These are phyloP conservation scores for Tripterygium wilfordii DNA, from an alignment of 177 flowering plant species.

Conservation along the genomic window DNA sequence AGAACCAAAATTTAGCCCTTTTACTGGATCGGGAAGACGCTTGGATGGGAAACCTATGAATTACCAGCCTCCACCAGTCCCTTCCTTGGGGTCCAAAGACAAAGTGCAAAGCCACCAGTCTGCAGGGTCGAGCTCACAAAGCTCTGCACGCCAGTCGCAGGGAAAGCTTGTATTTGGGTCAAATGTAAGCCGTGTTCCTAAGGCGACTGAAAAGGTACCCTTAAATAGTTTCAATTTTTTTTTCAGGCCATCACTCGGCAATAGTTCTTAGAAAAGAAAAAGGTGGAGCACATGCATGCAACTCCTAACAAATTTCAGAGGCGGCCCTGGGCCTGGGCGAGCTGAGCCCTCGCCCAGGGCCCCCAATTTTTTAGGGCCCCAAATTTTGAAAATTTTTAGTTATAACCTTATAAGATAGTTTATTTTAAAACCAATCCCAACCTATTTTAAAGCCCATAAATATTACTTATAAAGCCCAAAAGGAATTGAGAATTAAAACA, in stretches of 20 bases:
- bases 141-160: constrained; percentile 48
- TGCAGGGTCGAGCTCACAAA: constrained; percentile 46
- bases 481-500: no score
- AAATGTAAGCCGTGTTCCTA: constrained; percentile 37
- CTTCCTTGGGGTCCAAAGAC: constrained; percentile 40
- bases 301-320: no score
- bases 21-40: constrained; percentile 73
- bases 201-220: constrained; percentile 46
- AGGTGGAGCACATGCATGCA: no score
- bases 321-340: no score
- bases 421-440: no score
- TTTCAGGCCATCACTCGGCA: neutral
- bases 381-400: no score
- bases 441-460: no score
- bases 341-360: no score
- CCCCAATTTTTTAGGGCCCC: no score
- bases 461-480: no score
- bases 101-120: constrained; percentile 35
- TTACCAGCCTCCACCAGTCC: constrained; percentile 31
- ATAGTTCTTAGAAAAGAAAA: no score
- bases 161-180: constrained; percentile 97
- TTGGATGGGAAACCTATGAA: constrained; percentile 80
- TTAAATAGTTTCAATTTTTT: neutral
- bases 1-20: constrained; percentile 78
- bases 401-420: no score